Conservation (phyloP, 31 red algal genomes). For the Porphyra umbilicalis region DNA sequence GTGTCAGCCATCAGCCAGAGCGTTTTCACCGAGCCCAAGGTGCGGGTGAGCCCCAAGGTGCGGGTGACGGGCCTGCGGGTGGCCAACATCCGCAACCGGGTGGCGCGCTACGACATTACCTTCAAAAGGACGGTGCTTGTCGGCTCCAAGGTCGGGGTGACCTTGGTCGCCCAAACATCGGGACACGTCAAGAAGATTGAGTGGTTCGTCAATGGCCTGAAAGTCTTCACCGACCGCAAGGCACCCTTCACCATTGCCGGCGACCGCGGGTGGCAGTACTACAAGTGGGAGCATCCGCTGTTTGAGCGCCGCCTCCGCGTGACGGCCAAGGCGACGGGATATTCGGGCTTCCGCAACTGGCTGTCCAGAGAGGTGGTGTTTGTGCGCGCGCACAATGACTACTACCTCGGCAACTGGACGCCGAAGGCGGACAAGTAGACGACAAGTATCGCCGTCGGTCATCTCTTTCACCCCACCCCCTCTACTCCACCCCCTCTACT, state of each 20-base stretch:
- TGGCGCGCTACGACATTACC: constrained; percentile 3
- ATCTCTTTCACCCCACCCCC: neutral
- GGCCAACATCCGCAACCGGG: neutral
- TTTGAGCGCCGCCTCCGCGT: constrained; percentile 30
- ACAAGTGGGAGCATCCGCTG: constrained; percentile 37
- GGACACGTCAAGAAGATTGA: constrained; percentile 33
- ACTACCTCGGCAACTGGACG: neutral
- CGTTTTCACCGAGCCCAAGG: constrained; percentile 11
- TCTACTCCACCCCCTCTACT: no score
- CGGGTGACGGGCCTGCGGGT: neutral
- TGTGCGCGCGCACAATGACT: neutral
- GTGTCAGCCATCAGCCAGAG: constrained; percentile 8
- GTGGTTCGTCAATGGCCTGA: constrained; percentile 37
- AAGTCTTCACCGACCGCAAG: constrained; percentile 23
- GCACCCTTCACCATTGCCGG: constrained; percentile 28
- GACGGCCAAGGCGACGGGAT: constrained; percentile 8
- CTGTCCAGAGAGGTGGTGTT: neutral
- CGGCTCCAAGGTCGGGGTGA: constrained; percentile 19
- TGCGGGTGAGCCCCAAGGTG: neutral
- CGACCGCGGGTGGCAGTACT: constrained; percentile 17
- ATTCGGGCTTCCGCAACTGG: neutral
- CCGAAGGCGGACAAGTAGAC: neutral
- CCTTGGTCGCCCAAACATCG: constrained; percentile 17
- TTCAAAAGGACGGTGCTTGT: constrained; percentile 14
- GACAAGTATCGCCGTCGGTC: neutral